Evolutionary conservation across 176 grass and related monocot genomes (phyloP).

Genomic region (Canna indica): DNA sequence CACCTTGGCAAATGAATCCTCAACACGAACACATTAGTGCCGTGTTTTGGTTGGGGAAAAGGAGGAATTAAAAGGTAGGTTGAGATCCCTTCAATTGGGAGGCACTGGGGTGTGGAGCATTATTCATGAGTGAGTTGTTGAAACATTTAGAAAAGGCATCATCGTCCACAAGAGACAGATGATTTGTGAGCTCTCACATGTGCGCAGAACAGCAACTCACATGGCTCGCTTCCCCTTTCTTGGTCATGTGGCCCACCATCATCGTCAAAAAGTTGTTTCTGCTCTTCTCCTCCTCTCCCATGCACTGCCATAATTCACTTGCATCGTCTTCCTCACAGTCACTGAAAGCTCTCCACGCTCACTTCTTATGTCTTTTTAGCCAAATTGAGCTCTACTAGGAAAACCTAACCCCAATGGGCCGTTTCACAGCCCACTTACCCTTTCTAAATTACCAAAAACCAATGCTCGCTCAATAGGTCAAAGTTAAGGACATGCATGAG

Average conservation of each 20-base stretch:
- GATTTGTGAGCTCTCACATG: conserved; percentile 1
- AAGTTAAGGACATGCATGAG: too few relatives aligned
- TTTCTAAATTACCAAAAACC: too few relatives aligned
- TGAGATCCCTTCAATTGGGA: not conserved
- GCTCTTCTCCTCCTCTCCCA: not conserved
- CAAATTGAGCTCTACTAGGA: too few relatives aligned
- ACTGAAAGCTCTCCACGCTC: too few relatives aligned
- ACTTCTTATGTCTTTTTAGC: too few relatives aligned
- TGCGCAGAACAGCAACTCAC: not conserved
- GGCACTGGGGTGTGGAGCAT: not conserved
- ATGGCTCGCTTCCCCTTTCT: not conserved
- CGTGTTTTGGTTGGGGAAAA: not conserved
- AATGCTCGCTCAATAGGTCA: too few relatives aligned
- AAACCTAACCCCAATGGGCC: too few relatives aligned
- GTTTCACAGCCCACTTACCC: too few relatives aligned
- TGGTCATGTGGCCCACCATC: not conserved
- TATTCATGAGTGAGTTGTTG: conserved; percentile 4
- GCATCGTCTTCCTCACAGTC: too few relatives aligned
- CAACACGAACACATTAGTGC: too few relatives aligned
- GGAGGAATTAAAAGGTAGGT: not conserved
- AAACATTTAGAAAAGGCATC: not conserved
- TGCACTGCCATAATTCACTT: too few relatives aligned
- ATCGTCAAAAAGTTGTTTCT: not conserved
- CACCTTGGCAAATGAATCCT: not conserved
- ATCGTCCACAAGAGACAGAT: conserved; percentile 8